A percentile compares a stretch with the other conserved stretches of the same genome.
phyloP scores from a whole-genome alignment of 805 yeast genomes.

The Tetrapisispora pingtungensis region DNA sequence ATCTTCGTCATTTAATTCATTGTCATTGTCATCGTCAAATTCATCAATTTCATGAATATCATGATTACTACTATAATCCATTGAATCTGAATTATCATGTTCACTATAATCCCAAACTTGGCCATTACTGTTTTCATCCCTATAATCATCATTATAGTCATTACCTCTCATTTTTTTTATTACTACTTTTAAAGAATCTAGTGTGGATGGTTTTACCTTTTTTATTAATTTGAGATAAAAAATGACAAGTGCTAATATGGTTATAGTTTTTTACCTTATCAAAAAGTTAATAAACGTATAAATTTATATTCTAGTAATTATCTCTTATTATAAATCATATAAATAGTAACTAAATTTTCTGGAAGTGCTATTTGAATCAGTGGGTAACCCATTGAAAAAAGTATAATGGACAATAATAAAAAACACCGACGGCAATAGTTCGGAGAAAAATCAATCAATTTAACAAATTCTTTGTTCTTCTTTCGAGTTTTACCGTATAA shows the following conservation, averaged over 20 bases:
- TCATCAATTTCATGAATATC: slow-evolving; percentile 15
- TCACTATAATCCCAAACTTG: slow-evolving; percentile 2
- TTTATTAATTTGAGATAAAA: no score
- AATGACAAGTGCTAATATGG: no score
- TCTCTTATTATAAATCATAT: no score
- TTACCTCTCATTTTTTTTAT: not conserved
- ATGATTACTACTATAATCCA: slow-evolving; percentile 20
- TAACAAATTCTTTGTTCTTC: no score
- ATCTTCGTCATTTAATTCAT: not conserved
- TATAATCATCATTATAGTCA: not conserved
- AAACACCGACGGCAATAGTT: not conserved
- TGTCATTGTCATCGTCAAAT: slow-evolving; percentile 7
- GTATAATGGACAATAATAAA: not conserved
- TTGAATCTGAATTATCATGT: slow-evolving; percentile 5
- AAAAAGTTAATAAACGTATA: no score
- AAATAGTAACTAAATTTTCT: no score
- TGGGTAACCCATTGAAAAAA: not conserved
- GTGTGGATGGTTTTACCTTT: no score
- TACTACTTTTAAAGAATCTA: no score
- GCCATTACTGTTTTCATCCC: not conserved
- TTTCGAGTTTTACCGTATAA: no score
- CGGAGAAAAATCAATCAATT: not conserved
- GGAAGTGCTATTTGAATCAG: no score
- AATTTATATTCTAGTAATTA: no score
- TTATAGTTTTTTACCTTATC: no score